Evolutionary conservation across 2,329 filamentous ascomycete genomes (phyloP), one percentile per base, ranked within the genome.

Genomic region (Decorospora gaudefroyi): DNA sequence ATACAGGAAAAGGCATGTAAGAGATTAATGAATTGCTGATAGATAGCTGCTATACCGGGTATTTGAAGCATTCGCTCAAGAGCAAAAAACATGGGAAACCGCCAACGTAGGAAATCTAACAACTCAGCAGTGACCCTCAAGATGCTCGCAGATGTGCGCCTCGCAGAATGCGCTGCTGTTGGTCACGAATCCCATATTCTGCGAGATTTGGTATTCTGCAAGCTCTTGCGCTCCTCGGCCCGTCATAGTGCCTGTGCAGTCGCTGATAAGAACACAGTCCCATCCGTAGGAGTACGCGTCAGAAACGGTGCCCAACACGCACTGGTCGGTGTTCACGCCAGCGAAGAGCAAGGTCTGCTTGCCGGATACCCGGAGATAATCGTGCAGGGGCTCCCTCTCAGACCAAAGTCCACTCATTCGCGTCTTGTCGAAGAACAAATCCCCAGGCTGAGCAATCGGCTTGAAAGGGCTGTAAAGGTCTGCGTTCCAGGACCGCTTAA

Each of bases 281-380:
- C 69, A 74, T 16, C 51, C 71, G 47, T 64, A 74, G 11, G 64
- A 69, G 55, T 73, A 74, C 1, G 71, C 68, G 38, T 73, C 71
- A 10, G 69, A 70, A 15, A 73, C 55, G 1, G 71, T 74, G 16
- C 71, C 72, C 18, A 73, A 67, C 8, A 74, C 59, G 35, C 71
- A 74, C 53, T 73, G 72, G 50, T 74, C 71, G 7, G 71, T 74
- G 49, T 74, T 74, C 36, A 73, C 69, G 15, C 71, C 70, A 12
- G 72, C 66, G 43, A 74, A 74, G 4, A 74, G 51, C 13, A 74
- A 48, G 1, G 71, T 73, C 52, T 72, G 72, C 59, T 72, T 73
- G 26, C 64, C 62, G n/a, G 64, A 67, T 41, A 67, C 61, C 9
- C 67, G 57, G 5, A 74, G 57, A 48, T 72, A 74, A 43, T 68